Evolutionary conservation across 2,329 filamentous ascomycete genomes (phyloP).

Genomic region (Xylaria sp.): DNA sequence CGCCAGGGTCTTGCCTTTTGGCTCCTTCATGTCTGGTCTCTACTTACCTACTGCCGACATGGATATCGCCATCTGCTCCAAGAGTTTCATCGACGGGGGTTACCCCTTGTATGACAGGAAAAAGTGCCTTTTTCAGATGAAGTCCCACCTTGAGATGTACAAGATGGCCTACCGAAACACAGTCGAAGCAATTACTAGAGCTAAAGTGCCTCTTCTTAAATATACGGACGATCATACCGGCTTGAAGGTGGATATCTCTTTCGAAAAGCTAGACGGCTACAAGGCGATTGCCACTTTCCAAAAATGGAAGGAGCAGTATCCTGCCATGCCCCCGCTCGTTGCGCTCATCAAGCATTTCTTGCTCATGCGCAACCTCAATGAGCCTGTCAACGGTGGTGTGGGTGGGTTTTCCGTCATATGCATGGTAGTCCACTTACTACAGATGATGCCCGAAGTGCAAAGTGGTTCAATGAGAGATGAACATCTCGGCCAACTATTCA

Average conservation of each 20-base stretch:
- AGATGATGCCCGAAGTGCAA: slow-evolving; percentile 75
- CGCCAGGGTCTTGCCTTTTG: slow-evolving; percentile 75
- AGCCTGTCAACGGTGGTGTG: slow-evolving; percentile 88
- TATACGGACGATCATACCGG: slow-evolving; percentile 80
- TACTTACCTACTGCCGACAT: slow-evolving; percentile 81
- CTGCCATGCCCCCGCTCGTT: slow-evolving; percentile 84
- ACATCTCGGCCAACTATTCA: slow-evolving; percentile 76
- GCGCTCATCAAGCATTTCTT: slow-evolving; percentile 92
- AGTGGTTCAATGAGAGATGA: slow-evolving; percentile 62
- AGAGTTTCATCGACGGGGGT: slow-evolving; percentile 60
- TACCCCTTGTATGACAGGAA: slow-evolving; percentile 56
- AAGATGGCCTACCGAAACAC: slow-evolving; percentile 63
- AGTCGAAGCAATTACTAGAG: slow-evolving; percentile 72
- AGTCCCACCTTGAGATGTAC: slow-evolving; percentile 60
- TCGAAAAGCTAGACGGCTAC: slow-evolving; percentile 87
- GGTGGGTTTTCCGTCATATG: slow-evolving; percentile 96
- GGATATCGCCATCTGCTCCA: slow-evolving; percentile 81
- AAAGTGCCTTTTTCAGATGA: slow-evolving; percentile 66
- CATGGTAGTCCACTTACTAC: slow-evolving; percentile 86
- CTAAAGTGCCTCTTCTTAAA: slow-evolving; percentile 91
- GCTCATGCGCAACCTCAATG: slow-evolving; percentile 86
- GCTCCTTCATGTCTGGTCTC: slow-evolving; percentile 89
- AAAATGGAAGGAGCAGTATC: slow-evolving; percentile 78
- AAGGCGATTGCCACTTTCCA: slow-evolving; percentile 80
- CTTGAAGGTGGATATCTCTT: slow-evolving; percentile 89